Percentiles rank a stretch among this genome's conserved stretches.
These are phyloP conservation scores for Gossypium herbaceum DNA, from an alignment of 345 rosid species.

Conservation along the genomic window DNA sequence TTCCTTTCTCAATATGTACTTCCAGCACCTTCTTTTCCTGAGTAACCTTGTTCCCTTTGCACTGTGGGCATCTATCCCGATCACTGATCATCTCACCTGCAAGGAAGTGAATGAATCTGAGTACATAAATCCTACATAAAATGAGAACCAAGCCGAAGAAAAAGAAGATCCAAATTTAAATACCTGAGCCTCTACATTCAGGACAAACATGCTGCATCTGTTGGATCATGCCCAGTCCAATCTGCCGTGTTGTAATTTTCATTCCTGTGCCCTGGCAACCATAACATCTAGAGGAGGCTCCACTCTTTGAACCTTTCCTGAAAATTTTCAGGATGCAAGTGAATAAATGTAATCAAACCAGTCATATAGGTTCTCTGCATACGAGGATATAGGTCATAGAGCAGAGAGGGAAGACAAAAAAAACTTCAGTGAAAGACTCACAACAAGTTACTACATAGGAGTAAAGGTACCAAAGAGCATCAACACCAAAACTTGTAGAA, in stretches of 20 bases:
- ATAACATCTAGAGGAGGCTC: conserved; percentile 38
- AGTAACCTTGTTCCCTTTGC: conserved; percentile 45
- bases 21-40: conserved; percentile 56
- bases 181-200: conserved; percentile 56
- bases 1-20: conserved; percentile 59
- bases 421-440: background rate
- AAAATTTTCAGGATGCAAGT: background rate
- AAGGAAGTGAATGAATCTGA: background rate
- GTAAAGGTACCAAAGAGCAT: background rate
- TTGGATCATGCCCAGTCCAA: conserved; percentile 50
- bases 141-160: background rate
- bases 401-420: background rate
- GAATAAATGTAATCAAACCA: background rate
- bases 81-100: conserved; percentile 54
- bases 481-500: background rate
- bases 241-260: conserved; percentile 43
- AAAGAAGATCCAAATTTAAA: background rate
- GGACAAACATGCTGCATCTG: conserved; percentile 61
- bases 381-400: background rate
- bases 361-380: background rate
- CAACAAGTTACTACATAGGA: background rate
- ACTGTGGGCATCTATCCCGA: conserved; percentile 47
- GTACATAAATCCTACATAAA: background rate
- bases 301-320: conserved; percentile 64
- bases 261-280: conserved; percentile 62